These are phyloP conservation scores for Aspergillus ellipticus DNA, from an alignment of 495 filamentous ascomycete genomes.

Conservation along the genomic window DNA sequence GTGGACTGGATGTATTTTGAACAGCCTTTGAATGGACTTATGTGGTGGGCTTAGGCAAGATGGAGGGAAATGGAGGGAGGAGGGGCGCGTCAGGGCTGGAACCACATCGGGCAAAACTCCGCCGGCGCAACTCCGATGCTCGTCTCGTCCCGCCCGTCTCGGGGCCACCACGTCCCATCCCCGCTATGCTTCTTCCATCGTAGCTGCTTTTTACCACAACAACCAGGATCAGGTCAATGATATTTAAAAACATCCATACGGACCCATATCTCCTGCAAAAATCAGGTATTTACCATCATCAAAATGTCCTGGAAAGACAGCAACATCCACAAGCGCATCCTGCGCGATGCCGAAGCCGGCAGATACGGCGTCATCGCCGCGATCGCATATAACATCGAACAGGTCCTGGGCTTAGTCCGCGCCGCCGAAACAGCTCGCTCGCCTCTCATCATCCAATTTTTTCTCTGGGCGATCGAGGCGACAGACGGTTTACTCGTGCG, in stretches of 20 bases:
- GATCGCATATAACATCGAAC: conserved; percentile 76
- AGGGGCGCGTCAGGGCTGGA: background rate
- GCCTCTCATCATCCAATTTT: conserved; percentile 71
- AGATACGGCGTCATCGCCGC: conserved; percentile 66
- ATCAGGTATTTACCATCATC: background rate
- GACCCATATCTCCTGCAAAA: too few relatives aligned
- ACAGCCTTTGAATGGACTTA: too few relatives aligned
- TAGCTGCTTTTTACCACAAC: too few relatives aligned
- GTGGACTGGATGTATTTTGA: too few relatives aligned
- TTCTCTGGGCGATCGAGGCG: conserved; percentile 72
- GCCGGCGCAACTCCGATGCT: background rate
- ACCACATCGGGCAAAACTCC: background rate
- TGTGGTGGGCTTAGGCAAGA: background rate
- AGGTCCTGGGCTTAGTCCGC: conserved; percentile 63
- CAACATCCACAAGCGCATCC: conserved; percentile 39
- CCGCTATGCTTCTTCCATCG: background rate
- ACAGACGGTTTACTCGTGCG: conserved; percentile 54
- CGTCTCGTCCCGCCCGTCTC: too few relatives aligned
- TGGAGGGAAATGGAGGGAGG: too few relatives aligned
- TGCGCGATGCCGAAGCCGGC: conserved; percentile 57
- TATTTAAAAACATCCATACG: too few relatives aligned
- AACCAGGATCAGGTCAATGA: too few relatives aligned
- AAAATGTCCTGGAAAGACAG: conserved; percentile 15
- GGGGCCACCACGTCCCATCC: background rate
- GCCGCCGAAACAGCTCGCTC: conserved; percentile 65